A percentile compares a stretch with the other conserved stretches of the same genome.
Conservation (phyloP, 768 basidiomycete species). For the Tricholoma bakamatsutake region DNA sequence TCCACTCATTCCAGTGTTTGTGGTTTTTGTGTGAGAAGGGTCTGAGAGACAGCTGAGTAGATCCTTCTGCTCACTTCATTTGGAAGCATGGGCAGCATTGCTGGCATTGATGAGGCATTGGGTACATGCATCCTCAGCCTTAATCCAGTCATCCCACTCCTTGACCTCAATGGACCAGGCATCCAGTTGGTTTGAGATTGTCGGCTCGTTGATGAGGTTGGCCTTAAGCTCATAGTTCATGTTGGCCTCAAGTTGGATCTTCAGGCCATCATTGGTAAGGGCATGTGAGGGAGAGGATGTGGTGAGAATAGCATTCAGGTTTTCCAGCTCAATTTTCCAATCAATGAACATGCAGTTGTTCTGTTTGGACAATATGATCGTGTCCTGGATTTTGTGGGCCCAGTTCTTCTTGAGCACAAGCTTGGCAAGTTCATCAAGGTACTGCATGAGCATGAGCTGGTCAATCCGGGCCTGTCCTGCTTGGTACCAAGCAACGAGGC, state of each 20-base stretch:
- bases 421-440: conserved; percentile 9
- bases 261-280: neutral
- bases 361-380: conserved; percentile 7
- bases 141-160: neutral
- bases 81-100: neutral
- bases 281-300: neutral
- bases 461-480: conserved; percentile 10
- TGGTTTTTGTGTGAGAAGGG: neutral
- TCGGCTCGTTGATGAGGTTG: neutral
- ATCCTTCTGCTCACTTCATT: neutral
- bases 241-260: conserved; percentile 10
- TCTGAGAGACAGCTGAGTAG: neutral
- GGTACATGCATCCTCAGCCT: neutral
- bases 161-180: conserved; percentile 1
- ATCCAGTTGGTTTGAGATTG: neutral
- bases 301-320: conserved; percentile 8
- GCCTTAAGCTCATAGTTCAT: conserved; percentile 1
- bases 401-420: conserved; percentile 5
- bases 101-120: neutral
- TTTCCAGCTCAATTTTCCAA: conserved; percentile 16
- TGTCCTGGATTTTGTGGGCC: conserved; percentile 1
- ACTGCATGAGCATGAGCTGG: conserved; percentile 8
- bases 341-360: conserved; percentile 9
- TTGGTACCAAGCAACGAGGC: conserved; percentile 13
- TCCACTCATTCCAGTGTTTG: neutral